Conservation (phyloP, 306 rosid species). For the Dryas octopetala region DNA sequence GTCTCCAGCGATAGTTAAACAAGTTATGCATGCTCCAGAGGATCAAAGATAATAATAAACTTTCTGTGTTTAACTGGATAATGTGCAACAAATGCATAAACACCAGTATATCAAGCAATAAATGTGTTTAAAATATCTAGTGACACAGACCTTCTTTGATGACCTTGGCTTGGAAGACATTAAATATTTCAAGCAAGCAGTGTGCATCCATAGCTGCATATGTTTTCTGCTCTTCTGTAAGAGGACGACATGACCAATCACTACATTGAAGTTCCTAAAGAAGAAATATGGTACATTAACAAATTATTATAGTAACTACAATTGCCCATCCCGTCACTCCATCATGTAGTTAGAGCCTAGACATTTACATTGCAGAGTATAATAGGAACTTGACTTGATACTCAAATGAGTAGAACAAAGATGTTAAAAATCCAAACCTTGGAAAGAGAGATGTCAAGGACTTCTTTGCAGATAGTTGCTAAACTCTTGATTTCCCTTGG, state of each 20-base stretch:
- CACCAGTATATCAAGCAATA: neutral
- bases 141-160: slow-evolving; percentile 60
- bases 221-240: slow-evolving; percentile 78
- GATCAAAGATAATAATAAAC: neutral
- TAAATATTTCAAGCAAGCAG: slow-evolving; percentile 84
- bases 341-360: neutral
- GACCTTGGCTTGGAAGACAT: slow-evolving; percentile 58
- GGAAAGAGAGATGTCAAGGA: slow-evolving; percentile 68
- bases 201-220: slow-evolving; percentile 97
- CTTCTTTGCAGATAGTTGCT: slow-evolving; percentile 69
- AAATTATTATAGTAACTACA: slow-evolving; percentile 28
- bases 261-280: slow-evolving; percentile 98
- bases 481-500: slow-evolving; percentile 70
- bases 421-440: slow-evolving; percentile 58
- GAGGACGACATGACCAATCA: slow-evolving; percentile 96
- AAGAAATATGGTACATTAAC: slow-evolving; percentile 44
- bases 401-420: slow-evolving; percentile 2
- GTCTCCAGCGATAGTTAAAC: no score
- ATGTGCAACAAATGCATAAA: neutral
- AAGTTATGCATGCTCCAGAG: no score
- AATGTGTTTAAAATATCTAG: neutral
- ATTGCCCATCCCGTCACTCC: slow-evolving; percentile 5
- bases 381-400: neutral
- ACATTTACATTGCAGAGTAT: neutral
- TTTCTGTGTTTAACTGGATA: neutral